Percentiles rank a stretch among this genome's conserved stretches.
These are phyloP conservation scores for Endotrypanum monterogeii DNA, from an alignment of 208 protist species.

Conservation along the genomic window DNA sequence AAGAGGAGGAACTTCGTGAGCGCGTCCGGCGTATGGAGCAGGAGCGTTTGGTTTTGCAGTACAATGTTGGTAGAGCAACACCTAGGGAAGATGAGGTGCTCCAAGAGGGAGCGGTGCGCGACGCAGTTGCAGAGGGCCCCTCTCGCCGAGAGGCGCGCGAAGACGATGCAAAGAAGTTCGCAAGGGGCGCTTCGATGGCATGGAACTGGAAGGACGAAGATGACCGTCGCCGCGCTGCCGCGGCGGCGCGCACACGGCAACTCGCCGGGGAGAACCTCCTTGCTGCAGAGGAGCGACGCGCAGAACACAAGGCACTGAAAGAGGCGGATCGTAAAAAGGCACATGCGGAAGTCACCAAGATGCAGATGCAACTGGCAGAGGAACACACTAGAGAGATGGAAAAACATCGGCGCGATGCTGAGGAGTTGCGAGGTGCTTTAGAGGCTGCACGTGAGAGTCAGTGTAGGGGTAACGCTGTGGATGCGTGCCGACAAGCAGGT, in stretches of 20 bases:
- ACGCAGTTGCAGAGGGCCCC: constrained; percentile 8
- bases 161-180: background rate
- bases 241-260: constrained; percentile 16
- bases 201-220: constrained; percentile 23
- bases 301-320: constrained; percentile 17
- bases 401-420: constrained; percentile 16
- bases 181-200: background rate
- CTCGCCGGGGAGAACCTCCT: constrained; percentile 20
- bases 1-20: constrained; percentile 40
- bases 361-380: constrained; percentile 9
- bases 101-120: constrained; percentile 22
- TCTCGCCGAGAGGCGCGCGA: constrained; percentile 2
- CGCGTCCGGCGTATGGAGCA: constrained; percentile 19
- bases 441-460: constrained; percentile 18
- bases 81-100: constrained; percentile 17
- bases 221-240: constrained; percentile 8
- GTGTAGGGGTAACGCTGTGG: background rate
- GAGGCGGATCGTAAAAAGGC: background rate
- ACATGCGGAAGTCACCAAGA: constrained; percentile 1
- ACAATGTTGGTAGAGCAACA: constrained; percentile 11
- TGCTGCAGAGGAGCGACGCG: constrained; percentile 10
- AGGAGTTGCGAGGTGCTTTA: constrained; percentile 17
- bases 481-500: background rate
- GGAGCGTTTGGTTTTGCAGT: constrained; percentile 18
- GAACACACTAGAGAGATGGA: constrained; percentile 9